Evolutionary conservation across 148 eudicot species (phyloP).

Genomic region (Spergularia bocconei): DNA sequence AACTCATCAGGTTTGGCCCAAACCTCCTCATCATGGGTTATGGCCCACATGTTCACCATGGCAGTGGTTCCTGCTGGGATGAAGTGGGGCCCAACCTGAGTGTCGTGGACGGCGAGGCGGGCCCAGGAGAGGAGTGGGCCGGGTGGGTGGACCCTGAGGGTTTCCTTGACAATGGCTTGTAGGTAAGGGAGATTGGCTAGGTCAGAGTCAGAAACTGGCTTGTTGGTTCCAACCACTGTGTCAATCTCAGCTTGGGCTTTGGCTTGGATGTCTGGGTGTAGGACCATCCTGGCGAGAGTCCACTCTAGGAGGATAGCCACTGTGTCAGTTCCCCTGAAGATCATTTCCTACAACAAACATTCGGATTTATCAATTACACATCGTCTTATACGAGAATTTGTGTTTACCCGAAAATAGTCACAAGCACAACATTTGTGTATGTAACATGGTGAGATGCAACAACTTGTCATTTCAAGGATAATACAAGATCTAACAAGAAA

Average conservation of each 20-base stretch:
- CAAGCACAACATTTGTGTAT: no score
- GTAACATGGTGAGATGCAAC: no score
- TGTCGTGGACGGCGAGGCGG: slow-evolving; percentile 82
- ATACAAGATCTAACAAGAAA: neutral
- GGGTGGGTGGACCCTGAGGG: slow-evolving; percentile 85
- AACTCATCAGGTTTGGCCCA: slow-evolving; percentile 68
- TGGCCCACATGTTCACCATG: slow-evolving; percentile 99
- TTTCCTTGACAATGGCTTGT: slow-evolving; percentile 72
- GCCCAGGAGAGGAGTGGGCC: slow-evolving; percentile 99
- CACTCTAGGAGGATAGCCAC: slow-evolving; percentile 86
- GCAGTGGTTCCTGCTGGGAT: slow-evolving; percentile 91
- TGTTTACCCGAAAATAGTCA: no score
- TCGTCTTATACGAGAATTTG: no score
- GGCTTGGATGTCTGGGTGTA: slow-evolving; percentile 85
- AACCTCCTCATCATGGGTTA: slow-evolving; percentile 66
- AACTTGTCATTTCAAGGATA: no score
- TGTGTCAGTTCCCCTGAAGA: slow-evolving; percentile 91
- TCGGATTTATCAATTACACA: neutral
- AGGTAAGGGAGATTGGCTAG: slow-evolving; percentile 74
- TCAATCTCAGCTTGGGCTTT: slow-evolving; percentile 81
- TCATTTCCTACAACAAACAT: slow-evolving; percentile 62
- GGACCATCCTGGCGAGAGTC: slow-evolving; percentile 88
- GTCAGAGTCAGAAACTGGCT: slow-evolving; percentile 53
- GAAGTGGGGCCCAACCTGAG: slow-evolving; percentile 61
- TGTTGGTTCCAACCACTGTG: slow-evolving; percentile 35